Conservation (phyloP, 495 filamentous ascomycete genomes). For the Daldinia grandis region DNA sequence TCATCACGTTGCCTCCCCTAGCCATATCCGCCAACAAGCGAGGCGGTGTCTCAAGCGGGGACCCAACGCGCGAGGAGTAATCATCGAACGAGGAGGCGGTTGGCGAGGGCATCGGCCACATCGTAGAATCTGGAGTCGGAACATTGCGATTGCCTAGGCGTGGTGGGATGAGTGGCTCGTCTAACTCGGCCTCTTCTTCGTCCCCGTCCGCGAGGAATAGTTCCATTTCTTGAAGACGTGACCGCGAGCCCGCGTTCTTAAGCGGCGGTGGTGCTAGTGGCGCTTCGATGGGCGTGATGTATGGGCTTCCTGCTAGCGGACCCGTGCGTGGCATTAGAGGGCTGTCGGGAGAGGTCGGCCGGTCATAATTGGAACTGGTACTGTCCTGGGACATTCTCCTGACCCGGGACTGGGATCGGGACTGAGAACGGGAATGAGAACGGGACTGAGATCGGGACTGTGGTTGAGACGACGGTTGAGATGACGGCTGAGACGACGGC, state of each 20-base stretch:
- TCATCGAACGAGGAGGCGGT: constrained; percentile 28
- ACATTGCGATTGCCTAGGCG: constrained; percentile 31
- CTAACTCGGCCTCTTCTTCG: constrained; percentile 7
- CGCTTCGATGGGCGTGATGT: constrained; percentile 32
- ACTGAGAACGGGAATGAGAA: background rate
- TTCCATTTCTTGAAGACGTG: constrained; percentile 8
- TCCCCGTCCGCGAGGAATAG: constrained; percentile 35
- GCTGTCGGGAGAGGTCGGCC: constrained; percentile 42
- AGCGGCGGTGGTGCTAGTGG: constrained; percentile 29
- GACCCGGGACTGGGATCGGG: constrained; percentile 6
- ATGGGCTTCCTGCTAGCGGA: constrained; percentile 38
- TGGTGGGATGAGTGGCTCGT: background rate
- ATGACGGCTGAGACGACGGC: constrained; percentile 3
- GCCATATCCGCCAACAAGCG: constrained; percentile 21
- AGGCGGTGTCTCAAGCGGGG: constrained; percentile 24
- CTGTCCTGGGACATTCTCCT: constrained; percentile 32
- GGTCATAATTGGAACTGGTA: constrained; percentile 17
- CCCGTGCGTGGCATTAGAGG: constrained; percentile 42
- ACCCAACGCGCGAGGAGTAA: constrained; percentile 17
- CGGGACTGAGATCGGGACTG: constrained; percentile 2
- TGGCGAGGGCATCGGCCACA: constrained; percentile 42
- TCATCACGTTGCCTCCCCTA: background rate
- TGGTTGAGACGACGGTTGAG: background rate
- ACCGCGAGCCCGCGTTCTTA: background rate
- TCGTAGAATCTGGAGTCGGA: constrained; percentile 37